Percentiles rank a stretch among this genome's conserved stretches.
phyloP scores from a whole-genome alignment of 1,284 basidiomycete genomes.

The Rhodotorula sp. region DNA sequence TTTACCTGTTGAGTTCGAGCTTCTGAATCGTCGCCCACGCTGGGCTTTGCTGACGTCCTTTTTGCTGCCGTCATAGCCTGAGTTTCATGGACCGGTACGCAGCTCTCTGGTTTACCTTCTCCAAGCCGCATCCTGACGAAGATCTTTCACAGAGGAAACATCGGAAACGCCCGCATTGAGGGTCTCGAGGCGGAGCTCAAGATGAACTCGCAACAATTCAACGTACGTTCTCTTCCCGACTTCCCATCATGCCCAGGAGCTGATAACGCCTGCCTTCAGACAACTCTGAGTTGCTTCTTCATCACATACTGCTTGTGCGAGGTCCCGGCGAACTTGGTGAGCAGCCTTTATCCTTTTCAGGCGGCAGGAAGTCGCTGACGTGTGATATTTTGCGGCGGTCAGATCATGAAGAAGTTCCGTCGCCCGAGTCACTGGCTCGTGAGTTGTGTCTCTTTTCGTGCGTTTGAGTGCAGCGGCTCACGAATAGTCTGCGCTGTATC shows the following conservation, averaged over 20 bases:
- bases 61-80: background rate
- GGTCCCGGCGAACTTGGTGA: slow-evolving; percentile 17
- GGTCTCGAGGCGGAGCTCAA: slow-evolving; percentile 41
- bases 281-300: slow-evolving; percentile 36
- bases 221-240: slow-evolving; percentile 5
- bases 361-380: background rate
- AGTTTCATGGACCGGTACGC: background rate
- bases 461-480: background rate
- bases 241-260: no score
- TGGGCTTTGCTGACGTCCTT: background rate
- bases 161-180: slow-evolving; percentile 20
- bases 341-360: no score
- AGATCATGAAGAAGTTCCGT: slow-evolving; percentile 57
- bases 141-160: background rate
- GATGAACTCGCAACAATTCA: slow-evolving; percentile 39
- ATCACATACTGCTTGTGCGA: slow-evolving; percentile 24
- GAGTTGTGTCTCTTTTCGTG: background rate
- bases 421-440: slow-evolving; percentile 56
- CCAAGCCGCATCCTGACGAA: background rate
- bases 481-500: background rate
- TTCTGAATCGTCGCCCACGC: background rate
- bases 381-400: slow-evolving; percentile 44
- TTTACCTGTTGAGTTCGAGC: background rate
- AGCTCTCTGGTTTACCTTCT: background rate
- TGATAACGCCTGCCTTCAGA: no score